Conservation (phyloP, 2,329 filamentous ascomycete genomes). For the Geosmithia morbida region DNA sequence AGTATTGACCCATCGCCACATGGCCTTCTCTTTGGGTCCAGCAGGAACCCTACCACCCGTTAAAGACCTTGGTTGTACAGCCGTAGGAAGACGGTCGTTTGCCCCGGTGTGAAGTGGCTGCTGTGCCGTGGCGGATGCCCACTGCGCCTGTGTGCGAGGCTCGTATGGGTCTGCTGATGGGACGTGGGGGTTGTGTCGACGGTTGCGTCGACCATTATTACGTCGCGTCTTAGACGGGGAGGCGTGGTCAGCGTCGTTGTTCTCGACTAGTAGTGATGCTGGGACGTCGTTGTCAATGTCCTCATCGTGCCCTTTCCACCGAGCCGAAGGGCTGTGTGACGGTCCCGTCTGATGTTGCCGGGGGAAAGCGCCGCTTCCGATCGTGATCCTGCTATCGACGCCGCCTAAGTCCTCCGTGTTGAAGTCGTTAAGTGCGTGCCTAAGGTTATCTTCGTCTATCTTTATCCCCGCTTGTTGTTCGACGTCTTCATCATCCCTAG, state of each 20-base stretch:
- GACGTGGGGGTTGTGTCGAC: slow-evolving; percentile 9
- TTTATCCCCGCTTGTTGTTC: slow-evolving; percentile 3
- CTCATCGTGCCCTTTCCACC: slow-evolving; percentile 20
- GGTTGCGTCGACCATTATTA: slow-evolving; percentile 1
- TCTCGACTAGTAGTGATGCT: slow-evolving; percentile 47
- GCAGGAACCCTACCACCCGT: slow-evolving; percentile 14
- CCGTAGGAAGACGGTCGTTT: slow-evolving; percentile 10
- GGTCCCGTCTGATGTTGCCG: not conserved
- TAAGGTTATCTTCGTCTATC: slow-evolving; percentile 38
- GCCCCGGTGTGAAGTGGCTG: slow-evolving; percentile 28
- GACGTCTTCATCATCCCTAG: slow-evolving; percentile 1
- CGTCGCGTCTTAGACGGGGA: slow-evolving; percentile 4
- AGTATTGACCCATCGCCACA: slow-evolving; percentile 90
- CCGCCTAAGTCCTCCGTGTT: slow-evolving; percentile 29
- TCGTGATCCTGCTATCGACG: slow-evolving; percentile 29
- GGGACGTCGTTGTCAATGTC: slow-evolving; percentile 47
- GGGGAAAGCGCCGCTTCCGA: slow-evolving; percentile 17
- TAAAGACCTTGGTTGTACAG: slow-evolving; percentile 13
- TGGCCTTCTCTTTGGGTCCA: slow-evolving; percentile 52
- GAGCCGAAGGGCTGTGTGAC: not conserved
- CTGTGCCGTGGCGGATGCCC: slow-evolving; percentile 38
- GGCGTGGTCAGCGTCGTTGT: slow-evolving; percentile 15
- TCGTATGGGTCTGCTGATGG: slow-evolving; percentile 22
- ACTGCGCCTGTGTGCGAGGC: slow-evolving; percentile 31
- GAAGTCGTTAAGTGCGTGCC: slow-evolving; percentile 33